phyloP scores from a whole-genome alignment of 108 stramenopile genomes.

The Phaeodactylum tricornutum region DNA sequence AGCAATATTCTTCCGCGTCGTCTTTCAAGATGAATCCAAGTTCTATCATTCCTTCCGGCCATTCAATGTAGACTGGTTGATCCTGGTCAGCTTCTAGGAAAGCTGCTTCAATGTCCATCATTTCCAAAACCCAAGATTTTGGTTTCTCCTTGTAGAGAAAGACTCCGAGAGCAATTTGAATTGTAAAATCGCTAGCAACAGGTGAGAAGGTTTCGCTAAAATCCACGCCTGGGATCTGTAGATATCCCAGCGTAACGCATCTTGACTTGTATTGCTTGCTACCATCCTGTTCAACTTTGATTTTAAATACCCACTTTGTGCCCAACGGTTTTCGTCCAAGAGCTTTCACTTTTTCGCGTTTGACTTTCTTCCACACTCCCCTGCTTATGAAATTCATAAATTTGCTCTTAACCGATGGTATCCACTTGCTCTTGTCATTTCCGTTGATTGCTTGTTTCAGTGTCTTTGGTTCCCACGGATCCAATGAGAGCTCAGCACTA shows the following conservation, averaged over 20 bases:
- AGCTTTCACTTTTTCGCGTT: background rate
- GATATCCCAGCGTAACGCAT: background rate
- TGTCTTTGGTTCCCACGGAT: conserved; percentile 5
- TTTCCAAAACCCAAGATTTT: background rate
- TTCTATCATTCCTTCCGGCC: conserved; percentile 7
- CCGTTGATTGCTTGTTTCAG: conserved; percentile 1
- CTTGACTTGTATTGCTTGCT: conserved; percentile 2
- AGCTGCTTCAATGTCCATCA: conserved; percentile 13
- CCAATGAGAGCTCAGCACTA: background rate
- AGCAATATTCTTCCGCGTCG: background rate
- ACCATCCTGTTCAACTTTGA: conserved; percentile 1
- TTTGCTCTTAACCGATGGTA: background rate
- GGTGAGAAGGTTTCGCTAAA: conserved; percentile 3
- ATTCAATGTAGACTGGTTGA: conserved; percentile 5
- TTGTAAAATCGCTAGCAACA: background rate
- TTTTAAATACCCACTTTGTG: conserved; percentile 5
- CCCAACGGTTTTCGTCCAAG: background rate
- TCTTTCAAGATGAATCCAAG: conserved; percentile 6
- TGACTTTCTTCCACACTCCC: conserved; percentile 5
- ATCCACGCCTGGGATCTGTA: conserved; percentile 11
- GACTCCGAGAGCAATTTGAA: background rate
- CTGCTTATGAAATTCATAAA: background rate
- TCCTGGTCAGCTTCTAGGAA: conserved; percentile 12
- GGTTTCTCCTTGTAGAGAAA: background rate
- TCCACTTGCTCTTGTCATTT: background rate